Conservation (phyloP, 495 filamentous ascomycete genomes). For the Elasticomyces elasticus region DNA sequence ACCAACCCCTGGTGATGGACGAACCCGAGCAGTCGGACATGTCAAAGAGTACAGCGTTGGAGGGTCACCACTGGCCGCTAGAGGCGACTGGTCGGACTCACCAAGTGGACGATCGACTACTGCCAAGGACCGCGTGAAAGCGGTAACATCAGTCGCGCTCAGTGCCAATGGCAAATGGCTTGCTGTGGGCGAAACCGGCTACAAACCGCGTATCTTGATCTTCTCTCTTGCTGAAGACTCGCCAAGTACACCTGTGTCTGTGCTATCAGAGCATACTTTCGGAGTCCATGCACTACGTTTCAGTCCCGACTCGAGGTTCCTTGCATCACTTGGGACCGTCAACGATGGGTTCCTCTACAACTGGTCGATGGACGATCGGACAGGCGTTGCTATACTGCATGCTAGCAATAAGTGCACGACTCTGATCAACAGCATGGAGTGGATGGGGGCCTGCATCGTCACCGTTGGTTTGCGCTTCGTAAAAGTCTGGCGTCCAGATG, state of each 20-base stretch:
- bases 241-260: slow-evolving; percentile 71
- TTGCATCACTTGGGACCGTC: slow-evolving; percentile 75
- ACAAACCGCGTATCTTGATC: slow-evolving; percentile 81
- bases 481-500: slow-evolving; percentile 84
- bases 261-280: slow-evolving; percentile 79
- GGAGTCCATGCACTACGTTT: slow-evolving; percentile 84
- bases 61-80: slow-evolving; percentile 12
- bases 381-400: slow-evolving; percentile 75
- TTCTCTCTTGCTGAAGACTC: slow-evolving; percentile 72
- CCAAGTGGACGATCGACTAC: slow-evolving; percentile 62
- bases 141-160: slow-evolving; percentile 88
- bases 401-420: slow-evolving; percentile 92
- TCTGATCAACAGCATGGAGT: slow-evolving; percentile 69
- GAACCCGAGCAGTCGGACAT: slow-evolving; percentile 45
- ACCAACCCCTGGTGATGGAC: slow-evolving; percentile 44
- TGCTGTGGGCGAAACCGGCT: slow-evolving; percentile 92
- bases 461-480: slow-evolving; percentile 83
- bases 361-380: slow-evolving; percentile 74
- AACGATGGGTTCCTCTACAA: slow-evolving; percentile 94
- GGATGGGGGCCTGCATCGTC: slow-evolving; percentile 65
- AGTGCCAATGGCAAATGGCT: slow-evolving; percentile 83
- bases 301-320: slow-evolving; percentile 73
- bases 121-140: slow-evolving; percentile 81
- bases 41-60: slow-evolving; percentile 47
- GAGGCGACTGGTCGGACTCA: slow-evolving; percentile 28